Evolutionary conservation across 305 asterid species (phyloP).

Genomic region (Caryopteris hybrid): DNA sequence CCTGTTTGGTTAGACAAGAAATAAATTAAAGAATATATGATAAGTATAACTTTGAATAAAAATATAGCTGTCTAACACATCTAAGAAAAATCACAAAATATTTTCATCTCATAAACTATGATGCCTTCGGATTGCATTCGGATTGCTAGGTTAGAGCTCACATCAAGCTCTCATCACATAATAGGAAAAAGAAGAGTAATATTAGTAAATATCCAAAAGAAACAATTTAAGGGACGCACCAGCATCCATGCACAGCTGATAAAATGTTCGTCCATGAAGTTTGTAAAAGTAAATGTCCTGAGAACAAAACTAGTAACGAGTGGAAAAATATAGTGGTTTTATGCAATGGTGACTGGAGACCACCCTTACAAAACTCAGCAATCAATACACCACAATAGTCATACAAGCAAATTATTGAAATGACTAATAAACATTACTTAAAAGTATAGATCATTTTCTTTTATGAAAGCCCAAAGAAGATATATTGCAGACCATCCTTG

Average conservation of each 20-base stretch:
- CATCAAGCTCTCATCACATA: neutral
- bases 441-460: neutral
- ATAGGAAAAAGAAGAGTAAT: neutral
- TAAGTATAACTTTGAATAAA: neutral
- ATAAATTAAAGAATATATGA: neutral
- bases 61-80: neutral
- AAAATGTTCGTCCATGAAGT: neutral
- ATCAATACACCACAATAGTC: neutral
- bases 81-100: neutral
- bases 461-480: neutral
- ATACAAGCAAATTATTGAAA: neutral
- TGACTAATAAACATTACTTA: neutral
- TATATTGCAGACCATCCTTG: neutral
- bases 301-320: too few species aligned
- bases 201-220: neutral
- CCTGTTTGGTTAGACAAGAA: slow-evolving; percentile 35
- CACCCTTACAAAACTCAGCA: neutral
- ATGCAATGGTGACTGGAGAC: neutral
- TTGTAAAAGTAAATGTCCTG: too few species aligned
- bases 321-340: too few species aligned
- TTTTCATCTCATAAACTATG: neutral
- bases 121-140: neutral
- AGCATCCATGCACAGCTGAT: neutral
- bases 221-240: neutral
- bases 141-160: neutral